Conservation (phyloP, 2,329 filamentous ascomycete genomes). For the Alternaria triticimaculans region DNA sequence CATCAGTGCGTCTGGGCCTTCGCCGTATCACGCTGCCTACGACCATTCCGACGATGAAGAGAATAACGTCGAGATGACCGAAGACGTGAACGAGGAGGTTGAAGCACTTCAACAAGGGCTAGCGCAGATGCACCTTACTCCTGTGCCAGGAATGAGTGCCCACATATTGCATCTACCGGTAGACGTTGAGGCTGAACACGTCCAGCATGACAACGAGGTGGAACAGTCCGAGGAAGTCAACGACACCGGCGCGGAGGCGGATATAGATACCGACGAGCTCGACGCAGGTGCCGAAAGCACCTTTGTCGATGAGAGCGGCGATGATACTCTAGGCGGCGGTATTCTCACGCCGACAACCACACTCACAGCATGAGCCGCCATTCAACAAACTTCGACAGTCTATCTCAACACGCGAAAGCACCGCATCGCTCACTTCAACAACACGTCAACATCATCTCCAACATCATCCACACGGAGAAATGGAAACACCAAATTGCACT, state of each 20-base stretch:
- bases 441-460: too few species aligned
- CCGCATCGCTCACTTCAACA: too few species aligned
- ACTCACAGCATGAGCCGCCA: neutral
- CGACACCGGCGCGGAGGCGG: constrained; percentile 35
- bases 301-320: constrained; percentile 35
- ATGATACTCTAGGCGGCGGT: constrained; percentile 16
- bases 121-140: constrained; percentile 4
- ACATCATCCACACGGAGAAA: neutral
- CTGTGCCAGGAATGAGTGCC: neutral
- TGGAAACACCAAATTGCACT: neutral
- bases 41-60: constrained; percentile 22
- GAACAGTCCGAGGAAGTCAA: constrained; percentile 12
- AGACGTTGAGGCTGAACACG: constrained; percentile 12
- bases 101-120: constrained; percentile 9
- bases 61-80: constrained; percentile 26
- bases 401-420: neutral
- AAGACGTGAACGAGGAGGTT: constrained; percentile 18
- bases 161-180: constrained; percentile 4
- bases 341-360: constrained; percentile 28
- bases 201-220: constrained; percentile 8
- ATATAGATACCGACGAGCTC: constrained; percentile 36
- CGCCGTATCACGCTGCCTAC: constrained; percentile 16
- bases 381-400: too few species aligned
- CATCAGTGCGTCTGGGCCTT: constrained; percentile 34
- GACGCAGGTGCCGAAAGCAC: constrained; percentile 32